These are phyloP conservation scores for bread wheat (Triticum aestivum) DNA, from an alignment of 176 grass and related monocot species.

Conservation along the genomic window IWGSC_CS_RefSeq_v2.1 NC_057811.1:215067031-215067530, in stretches of 20 bases:
- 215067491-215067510: slow-evolving; percentile 23
- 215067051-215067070: slow-evolving; percentile 91
- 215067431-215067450: neutral
- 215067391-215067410: neutral
- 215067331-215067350: slow-evolving; percentile 88
- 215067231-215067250: slow-evolving; percentile 82
- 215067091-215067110: slow-evolving; percentile 87
- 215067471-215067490: slow-evolving; percentile 23
- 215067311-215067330: slow-evolving; percentile 62
- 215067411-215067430: slow-evolving; percentile 8
- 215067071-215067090: slow-evolving; percentile 68
- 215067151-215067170: slow-evolving; percentile 63
- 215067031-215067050: slow-evolving; percentile 86
- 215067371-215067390: slow-evolving; percentile 21
- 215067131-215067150: slow-evolving; percentile 75
- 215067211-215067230: slow-evolving; percentile 71
- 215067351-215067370: slow-evolving; percentile 62
- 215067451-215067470: neutral
- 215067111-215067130: slow-evolving; percentile 44
- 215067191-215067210: slow-evolving; percentile 56
- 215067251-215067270: slow-evolving; percentile 78
- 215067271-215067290: slow-evolving; percentile 80
- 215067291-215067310: slow-evolving; percentile 63
- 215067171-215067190: slow-evolving; percentile 54
- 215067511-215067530: slow-evolving; percentile 8